phyloP scores from a whole-genome alignment of 2,329 filamentous ascomycete genomes.

The Penicillium paneum region DNA sequence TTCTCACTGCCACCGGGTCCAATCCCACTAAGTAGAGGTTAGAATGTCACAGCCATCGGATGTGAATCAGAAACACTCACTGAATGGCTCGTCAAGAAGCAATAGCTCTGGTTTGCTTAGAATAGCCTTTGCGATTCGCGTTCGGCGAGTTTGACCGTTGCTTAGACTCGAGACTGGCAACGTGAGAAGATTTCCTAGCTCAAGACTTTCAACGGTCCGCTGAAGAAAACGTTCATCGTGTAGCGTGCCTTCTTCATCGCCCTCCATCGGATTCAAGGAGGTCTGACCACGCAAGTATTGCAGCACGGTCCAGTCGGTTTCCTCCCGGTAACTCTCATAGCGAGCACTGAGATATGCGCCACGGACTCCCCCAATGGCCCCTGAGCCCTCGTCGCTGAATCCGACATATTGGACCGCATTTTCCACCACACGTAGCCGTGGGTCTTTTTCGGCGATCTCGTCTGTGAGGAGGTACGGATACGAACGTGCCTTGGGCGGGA shows the following conservation, averaged over 20 bases:
- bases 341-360: conserved; percentile 83
- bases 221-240: conserved; percentile 54
- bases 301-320: conserved; percentile 78
- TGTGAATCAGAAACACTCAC: conserved; percentile 35
- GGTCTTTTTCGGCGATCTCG: conserved; percentile 52
- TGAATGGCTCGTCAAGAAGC: conserved; percentile 89
- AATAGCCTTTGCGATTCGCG: conserved; percentile 82
- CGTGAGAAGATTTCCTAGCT: conserved; percentile 64
- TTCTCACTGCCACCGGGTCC: conserved; percentile 74
- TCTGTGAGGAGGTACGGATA: conserved; percentile 73
- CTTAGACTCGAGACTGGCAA: conserved; percentile 87
- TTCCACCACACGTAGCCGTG: conserved; percentile 55
- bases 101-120: conserved; percentile 75
- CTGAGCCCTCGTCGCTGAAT: conserved; percentile 70
- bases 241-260: conserved; percentile 49
- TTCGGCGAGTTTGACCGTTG: conserved; percentile 85
- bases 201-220: conserved; percentile 66
- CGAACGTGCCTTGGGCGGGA: conserved; percentile 70
- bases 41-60: conserved; percentile 8
- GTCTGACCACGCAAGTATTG: conserved; percentile 82
- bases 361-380: conserved; percentile 46
- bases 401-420: conserved; percentile 84
- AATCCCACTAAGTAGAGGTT: conserved; percentile 64
- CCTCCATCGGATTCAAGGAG: conserved; percentile 70
- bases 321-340: conserved; percentile 84